Evolutionary conservation across 1,139 yeast genomes (phyloP).

Genomic region (Diutina sp.): DNA sequence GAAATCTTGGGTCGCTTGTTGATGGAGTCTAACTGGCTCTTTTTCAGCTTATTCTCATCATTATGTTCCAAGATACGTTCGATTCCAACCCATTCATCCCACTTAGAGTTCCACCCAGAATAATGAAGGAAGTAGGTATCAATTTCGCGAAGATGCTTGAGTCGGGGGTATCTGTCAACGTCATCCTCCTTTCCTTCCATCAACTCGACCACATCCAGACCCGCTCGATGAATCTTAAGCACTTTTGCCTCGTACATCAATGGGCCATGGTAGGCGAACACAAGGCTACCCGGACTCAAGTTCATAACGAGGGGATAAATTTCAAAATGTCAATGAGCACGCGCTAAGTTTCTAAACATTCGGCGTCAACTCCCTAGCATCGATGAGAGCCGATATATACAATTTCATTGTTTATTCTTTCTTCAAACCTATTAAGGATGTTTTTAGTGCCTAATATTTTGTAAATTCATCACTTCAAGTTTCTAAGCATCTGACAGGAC

Average conservation of each 20-base stretch:
- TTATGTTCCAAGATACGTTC: constrained; percentile 58
- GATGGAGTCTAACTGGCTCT: background rate
- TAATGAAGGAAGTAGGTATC: constrained; percentile 67
- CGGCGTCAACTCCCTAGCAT: background rate
- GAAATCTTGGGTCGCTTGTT: background rate
- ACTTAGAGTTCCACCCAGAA: constrained; percentile 88
- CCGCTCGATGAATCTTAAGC: constrained; percentile 48
- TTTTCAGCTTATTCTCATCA: constrained; percentile 37
- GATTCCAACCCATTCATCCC: constrained; percentile 93
- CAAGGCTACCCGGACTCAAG: constrained; percentile 26
- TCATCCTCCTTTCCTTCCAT: constrained; percentile 26
- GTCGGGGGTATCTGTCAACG: background rate
- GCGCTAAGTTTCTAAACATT: background rate
- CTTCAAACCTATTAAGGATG: background rate
- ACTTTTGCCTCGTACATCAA: constrained; percentile 82
- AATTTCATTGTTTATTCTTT: too few species aligned
- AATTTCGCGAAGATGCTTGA: constrained; percentile 17
- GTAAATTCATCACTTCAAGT: background rate
- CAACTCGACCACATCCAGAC: constrained; percentile 24
- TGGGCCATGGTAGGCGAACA: constrained; percentile 87
- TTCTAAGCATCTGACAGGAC: background rate
- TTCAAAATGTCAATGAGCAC: background rate
- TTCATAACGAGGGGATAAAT: background rate
- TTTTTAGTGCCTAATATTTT: too few species aligned
- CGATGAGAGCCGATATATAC: background rate